A percentile compares a stretch with the other conserved stretches of the same genome.
phyloP scores from a whole-genome alignment of 225 moss, liverwort and hornwort species.

The Thuidium tamariscinum region DNA sequence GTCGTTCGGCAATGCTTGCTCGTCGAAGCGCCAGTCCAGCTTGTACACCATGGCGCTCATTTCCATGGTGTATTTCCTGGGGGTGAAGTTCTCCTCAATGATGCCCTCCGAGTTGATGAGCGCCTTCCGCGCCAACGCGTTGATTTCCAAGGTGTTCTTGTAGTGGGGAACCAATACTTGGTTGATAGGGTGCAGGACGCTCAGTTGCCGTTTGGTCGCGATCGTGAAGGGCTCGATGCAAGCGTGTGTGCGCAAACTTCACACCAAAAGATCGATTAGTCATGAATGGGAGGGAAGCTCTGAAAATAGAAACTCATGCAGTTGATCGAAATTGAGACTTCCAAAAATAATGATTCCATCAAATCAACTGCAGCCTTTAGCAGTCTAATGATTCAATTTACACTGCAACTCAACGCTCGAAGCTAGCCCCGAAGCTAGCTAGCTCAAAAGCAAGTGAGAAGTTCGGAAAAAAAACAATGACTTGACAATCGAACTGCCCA shows the following conservation, averaged over 20 bases:
- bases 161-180: conserved; percentile 29
- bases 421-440: no score
- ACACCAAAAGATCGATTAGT: background rate
- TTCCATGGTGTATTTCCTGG: conserved; percentile 27
- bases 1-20: conserved; percentile 45
- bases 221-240: conserved; percentile 33
- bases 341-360: background rate
- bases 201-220: conserved; percentile 45
- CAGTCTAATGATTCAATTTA: background rate
- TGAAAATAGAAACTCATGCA: background rate
- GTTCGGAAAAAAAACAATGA: background rate
- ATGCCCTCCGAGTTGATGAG: conserved; percentile 24
- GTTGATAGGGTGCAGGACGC: conserved; percentile 32
- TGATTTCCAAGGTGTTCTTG: conserved; percentile 44
- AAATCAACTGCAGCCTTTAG: background rate
- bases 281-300: no score
- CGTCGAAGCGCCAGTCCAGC: conserved; percentile 42
- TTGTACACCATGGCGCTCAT: conserved; percentile 38
- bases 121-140: conserved; percentile 31
- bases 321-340: background rate
- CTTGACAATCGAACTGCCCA: background rate
- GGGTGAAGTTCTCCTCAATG: conserved; percentile 36
- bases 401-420: background rate
- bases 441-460: background rate
- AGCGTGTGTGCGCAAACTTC: conserved; percentile 38